phyloP scores from a whole-genome alignment of 805 yeast species.

The Candida lessepsii region DNA sequence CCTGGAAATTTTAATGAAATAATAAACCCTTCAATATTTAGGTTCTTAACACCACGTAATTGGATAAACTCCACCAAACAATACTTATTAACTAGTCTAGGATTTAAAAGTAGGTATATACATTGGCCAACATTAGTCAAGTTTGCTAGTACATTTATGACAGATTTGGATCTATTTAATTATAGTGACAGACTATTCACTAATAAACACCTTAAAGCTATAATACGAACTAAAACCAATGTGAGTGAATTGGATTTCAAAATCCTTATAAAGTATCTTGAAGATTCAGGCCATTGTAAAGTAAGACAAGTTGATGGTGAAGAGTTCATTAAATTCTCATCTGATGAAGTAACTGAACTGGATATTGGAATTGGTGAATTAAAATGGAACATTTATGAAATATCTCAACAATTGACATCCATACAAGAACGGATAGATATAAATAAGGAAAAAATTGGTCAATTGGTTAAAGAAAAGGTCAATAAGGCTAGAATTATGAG shows the following conservation, averaged over 20 bases:
- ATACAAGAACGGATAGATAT: constrained; percentile 16
- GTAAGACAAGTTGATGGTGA: constrained; percentile 5
- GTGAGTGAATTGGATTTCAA: constrained; percentile 22
- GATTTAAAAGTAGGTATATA: constrained; percentile 10
- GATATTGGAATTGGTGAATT: constrained; percentile 33
- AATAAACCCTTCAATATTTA: constrained; percentile 9
- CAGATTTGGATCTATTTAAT: constrained; percentile 3
- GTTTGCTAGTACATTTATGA: constrained; percentile 6
- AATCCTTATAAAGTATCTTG: constrained; percentile 26
- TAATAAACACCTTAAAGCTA: neutral
- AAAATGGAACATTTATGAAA: constrained; percentile 20
- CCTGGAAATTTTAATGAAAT: constrained; percentile 10
- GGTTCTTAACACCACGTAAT: constrained; percentile 11
- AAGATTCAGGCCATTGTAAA: constrained; percentile 20
- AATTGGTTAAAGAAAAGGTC: constrained; percentile 16
- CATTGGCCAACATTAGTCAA: constrained; percentile 10
- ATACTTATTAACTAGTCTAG: neutral
- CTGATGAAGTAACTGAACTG: constrained; percentile 21
- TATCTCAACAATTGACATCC: constrained; percentile 19
- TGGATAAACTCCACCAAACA: constrained; percentile 8
- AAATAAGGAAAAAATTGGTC: constrained; percentile 18
- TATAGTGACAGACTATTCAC: constrained; percentile 12
- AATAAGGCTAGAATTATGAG: constrained; percentile 17
- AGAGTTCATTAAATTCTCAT: constrained; percentile 22
- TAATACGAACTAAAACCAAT: constrained; percentile 6